These are phyloP conservation scores for Ramularia endophylla DNA, from an alignment of 2,329 filamentous ascomycete species.

Conservation along the genomic window DNA sequence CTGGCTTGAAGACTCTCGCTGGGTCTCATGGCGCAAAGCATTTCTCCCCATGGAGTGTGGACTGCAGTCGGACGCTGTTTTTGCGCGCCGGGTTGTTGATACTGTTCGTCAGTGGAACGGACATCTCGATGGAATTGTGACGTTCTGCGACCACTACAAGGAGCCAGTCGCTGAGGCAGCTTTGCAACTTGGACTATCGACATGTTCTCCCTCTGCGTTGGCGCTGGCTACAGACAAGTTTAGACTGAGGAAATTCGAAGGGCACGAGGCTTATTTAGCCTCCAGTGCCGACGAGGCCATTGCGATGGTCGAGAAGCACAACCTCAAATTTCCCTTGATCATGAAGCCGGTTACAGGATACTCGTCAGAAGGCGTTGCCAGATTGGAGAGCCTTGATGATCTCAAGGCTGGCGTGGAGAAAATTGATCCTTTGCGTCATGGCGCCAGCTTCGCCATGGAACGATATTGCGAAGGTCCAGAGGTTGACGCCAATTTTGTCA, in stretches of 20 bases:
- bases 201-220: conserved; percentile 24
- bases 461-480: conserved; percentile 39
- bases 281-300: conserved; percentile 3
- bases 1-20: conserved; percentile 34
- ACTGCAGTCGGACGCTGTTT: neutral
- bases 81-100: neutral
- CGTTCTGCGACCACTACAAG: conserved; percentile 31
- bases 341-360: conserved; percentile 25
- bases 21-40: conserved; percentile 8
- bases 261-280: neutral
- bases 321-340: conserved; percentile 24
- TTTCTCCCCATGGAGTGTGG: neutral
- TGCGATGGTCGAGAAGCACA: conserved; percentile 28
- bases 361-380: conserved; percentile 30
- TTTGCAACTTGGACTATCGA: conserved; percentile 30
- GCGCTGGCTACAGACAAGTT: neutral
- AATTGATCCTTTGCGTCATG: conserved; percentile 8
- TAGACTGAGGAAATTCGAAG: neutral
- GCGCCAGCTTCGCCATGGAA: conserved; percentile 33
- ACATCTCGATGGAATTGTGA: conserved; percentile 31
- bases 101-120: neutral
- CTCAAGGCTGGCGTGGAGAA: conserved; percentile 17
- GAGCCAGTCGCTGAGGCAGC: conserved; percentile 29
- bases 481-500: conserved; percentile 38
- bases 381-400: conserved; percentile 25